phyloP scores from a whole-genome alignment of 176 grass and related monocot genomes.

The Canna indica region DNA sequence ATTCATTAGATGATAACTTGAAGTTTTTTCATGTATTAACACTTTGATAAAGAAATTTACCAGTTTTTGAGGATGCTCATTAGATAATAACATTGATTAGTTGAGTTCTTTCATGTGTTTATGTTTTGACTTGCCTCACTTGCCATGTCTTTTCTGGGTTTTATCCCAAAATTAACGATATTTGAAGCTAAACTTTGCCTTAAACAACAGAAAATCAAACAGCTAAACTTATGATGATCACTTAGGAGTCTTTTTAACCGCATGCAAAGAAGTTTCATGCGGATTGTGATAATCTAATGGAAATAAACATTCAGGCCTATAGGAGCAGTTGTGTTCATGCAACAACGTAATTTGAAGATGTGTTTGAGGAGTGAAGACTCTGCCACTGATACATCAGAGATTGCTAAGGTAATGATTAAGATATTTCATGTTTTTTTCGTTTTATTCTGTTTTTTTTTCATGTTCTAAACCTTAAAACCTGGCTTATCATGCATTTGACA shows the following conservation, averaged over 20 bases:
- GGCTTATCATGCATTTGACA: neutral
- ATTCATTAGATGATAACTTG: neutral
- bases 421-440: neutral
- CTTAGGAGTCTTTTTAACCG: neutral
- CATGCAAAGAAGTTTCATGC: neutral
- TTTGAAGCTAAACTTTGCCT: neutral
- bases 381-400: constrained; percentile 47
- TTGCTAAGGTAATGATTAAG: constrained; percentile 48
- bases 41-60: neutral
- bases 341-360: constrained; percentile 62
- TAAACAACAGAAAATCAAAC: neutral
- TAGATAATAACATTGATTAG: no score
- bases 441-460: no score
- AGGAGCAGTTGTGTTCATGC: constrained; percentile 80
- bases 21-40: neutral
- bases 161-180: neutral
- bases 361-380: constrained; percentile 70
- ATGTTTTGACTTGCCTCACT: neutral
- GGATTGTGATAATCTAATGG: neutral
- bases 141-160: neutral
- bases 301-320: constrained; percentile 45
- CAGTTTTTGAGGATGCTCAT: no score
- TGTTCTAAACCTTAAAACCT: neutral
- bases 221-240: neutral
- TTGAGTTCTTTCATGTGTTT: no score